Percentiles rank a stretch among this genome's conserved stretches.
phyloP scores from a whole-genome alignment of 2,329 filamentous ascomycete genomes.

The Claviceps fusiformis region DNA sequence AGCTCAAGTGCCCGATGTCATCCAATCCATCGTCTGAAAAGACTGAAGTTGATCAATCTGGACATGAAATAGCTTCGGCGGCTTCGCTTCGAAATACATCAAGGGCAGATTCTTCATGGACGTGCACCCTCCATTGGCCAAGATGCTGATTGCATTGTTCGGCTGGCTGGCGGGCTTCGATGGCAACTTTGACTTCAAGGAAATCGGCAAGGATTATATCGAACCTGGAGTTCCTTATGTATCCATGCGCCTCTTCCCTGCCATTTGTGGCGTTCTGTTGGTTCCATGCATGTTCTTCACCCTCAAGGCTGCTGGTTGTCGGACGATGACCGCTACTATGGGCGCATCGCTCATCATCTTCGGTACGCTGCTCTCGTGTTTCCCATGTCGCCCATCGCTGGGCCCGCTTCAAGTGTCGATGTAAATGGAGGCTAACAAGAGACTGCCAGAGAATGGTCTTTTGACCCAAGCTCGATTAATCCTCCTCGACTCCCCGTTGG shows the following conservation, averaged over 20 bases:
- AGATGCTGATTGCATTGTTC: slow-evolving; percentile 88
- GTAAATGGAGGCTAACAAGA: slow-evolving; percentile 13
- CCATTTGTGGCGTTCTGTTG: slow-evolving; percentile 74
- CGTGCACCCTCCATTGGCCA: slow-evolving; percentile 94
- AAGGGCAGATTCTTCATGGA: slow-evolving; percentile 99
- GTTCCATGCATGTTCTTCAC: slow-evolving; percentile 92
- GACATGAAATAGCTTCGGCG: slow-evolving; percentile 60
- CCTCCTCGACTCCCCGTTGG: slow-evolving; percentile 85
- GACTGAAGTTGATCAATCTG: background rate
- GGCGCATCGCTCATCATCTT: slow-evolving; percentile 84
- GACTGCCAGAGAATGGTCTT: slow-evolving; percentile 68
- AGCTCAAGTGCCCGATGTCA: background rate
- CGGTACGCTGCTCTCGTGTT: slow-evolving; percentile 42
- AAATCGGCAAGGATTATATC: slow-evolving; percentile 97
- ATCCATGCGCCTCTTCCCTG: slow-evolving; percentile 88
- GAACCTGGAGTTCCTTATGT: slow-evolving; percentile 94
- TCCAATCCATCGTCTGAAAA: background rate
- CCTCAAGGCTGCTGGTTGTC: slow-evolving; percentile 79
- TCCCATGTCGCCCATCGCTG: background rate
- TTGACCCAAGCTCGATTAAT: slow-evolving; percentile 92
- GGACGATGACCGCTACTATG: slow-evolving; percentile 69
- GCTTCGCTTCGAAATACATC: slow-evolving; percentile 97
- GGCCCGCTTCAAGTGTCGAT: background rate
- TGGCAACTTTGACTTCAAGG: slow-evolving; percentile 96
- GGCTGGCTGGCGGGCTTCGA: slow-evolving; percentile 93